Evolutionary conservation across 345 rosid genomes (phyloP), one percentile per base, ranked within the genome.

Genomic region (Turritis glabra): DNA sequence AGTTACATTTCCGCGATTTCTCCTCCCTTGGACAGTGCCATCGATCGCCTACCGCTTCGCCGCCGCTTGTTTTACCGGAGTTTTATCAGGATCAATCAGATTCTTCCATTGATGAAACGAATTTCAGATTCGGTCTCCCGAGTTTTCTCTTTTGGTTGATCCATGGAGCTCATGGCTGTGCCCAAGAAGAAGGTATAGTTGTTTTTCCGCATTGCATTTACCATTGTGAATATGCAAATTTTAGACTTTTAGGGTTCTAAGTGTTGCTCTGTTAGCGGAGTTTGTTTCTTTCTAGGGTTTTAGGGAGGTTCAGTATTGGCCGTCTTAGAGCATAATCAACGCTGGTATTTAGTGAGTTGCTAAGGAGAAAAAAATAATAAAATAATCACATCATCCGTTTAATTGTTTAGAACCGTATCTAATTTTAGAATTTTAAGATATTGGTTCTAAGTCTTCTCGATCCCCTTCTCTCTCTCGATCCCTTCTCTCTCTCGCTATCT

Each of bases 131-230:
- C 27, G 84, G 85, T 38, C 60, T 81, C 40, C 86, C 82, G 0
- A 64, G 73, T 69, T 89, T 89, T 82, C 70, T 64, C 71, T 1
- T 68, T 77, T 5, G 82, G 67, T 54, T 89, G 91, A 37, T 71
- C 84, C 70, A 85, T 89, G 90, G 97, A 89, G 72, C 85, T 89
- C 57, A 89, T 92, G 97, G 93, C 91, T 57, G 97, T 85, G 29
- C 97, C 96, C 15, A 89, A 84, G 75, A 85, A 61, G 79, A 89
- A 82, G 88, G 97, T 87, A 35, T 62, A 10, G 29, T 3, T 47
- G 17, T 5, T 15, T 40, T 63, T 35, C 29, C 6, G 5, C 47
- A 11, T 59, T 59, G 17, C 2, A 11, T 48, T 59, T 19, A 17
- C 25, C 18, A 18, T 17, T 33, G 9, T 47, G 17, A 32, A 19